Base-by-base conservation (phyloP, 202 grass and related monocot species). In the Sporobolus alterniflorus region DNA sequence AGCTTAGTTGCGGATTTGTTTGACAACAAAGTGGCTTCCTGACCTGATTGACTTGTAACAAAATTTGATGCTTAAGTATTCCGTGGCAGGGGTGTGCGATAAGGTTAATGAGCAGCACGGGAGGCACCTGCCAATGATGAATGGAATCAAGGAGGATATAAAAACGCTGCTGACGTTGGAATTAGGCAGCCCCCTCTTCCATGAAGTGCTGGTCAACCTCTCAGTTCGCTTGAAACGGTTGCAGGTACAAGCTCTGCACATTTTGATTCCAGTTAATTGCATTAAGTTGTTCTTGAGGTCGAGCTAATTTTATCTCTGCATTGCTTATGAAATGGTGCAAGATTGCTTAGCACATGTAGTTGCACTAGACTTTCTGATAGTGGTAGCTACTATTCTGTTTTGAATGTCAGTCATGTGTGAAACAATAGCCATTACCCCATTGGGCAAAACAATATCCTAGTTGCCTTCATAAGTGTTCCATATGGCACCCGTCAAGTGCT, bases 101-200 rank as follows among this genome's bases (percentile, higher is more conserved):
- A 87, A 82, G 64, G 93, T 90, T 62, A 96, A 99, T 69, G 78
- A 96, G 83, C 89, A 99, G 84, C 97, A 99, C 15, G 93, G 89
- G 24, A 91, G 86, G 83, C 89, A 94, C 91, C 90, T 99, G 64
- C 97, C 97, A 82, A 96, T 96, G 89, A 94, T 99, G 86, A 99
- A 99, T 62, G 97, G 97, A 33, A 99, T 96, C 83, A 99, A 96
- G 81, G 97, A 99, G 69, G 93, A 96, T 85, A 94, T 99, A 70
- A 99, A 99, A 96, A 96, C 97, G n/a, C 82, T 92, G 46, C 83
- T 92, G 67, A 93, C 91, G 9, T 78, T 96, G 61, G 93, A 96
- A 67, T 84, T 88, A 49, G 93, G 93, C 21, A 90, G 91, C 39
- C 30, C 91, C 41, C 83, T 92, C 57, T 83, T 96, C 75, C 89